phyloP scores from a whole-genome alignment of 192 early-diverging fungal species.

The Chytriomyces confervae region DNA sequence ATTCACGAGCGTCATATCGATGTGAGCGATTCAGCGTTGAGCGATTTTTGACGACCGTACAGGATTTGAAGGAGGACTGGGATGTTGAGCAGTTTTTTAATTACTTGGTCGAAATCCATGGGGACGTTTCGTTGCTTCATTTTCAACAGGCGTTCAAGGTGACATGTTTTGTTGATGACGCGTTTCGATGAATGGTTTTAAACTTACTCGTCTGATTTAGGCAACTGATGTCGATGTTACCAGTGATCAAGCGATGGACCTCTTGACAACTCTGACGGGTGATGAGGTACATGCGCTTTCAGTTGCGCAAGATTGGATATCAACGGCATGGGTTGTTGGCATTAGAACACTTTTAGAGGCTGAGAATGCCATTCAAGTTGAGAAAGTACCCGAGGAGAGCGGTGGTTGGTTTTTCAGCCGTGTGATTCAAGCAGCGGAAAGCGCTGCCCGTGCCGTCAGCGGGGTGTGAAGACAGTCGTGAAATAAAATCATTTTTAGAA shows the following conservation, averaged over 20 bases:
- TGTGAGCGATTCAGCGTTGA: constrained; percentile 13
- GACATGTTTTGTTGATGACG: neutral
- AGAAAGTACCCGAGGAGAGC: neutral
- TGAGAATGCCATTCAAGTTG: neutral
- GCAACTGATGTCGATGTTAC: constrained; percentile 22
- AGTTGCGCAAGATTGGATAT: constrained; percentile 24
- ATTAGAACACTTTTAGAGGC: neutral
- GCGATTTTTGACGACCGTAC: neutral
- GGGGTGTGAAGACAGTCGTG: too few relatives aligned
- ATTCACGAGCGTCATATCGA: neutral
- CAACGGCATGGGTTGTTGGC: constrained; percentile 12
- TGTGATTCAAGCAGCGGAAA: too few relatives aligned
- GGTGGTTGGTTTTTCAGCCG: constrained; percentile 17
- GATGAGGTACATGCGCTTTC: neutral
- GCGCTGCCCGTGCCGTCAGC: too few relatives aligned
- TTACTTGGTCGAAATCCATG: constrained; percentile 7
- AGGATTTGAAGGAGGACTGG: constrained; percentile 10
- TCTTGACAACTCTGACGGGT: constrained; percentile 2
- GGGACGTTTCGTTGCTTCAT: constrained; percentile 11
- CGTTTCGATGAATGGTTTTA: neutral
- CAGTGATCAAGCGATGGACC: neutral
- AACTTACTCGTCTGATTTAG: neutral
- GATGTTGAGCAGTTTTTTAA: neutral
- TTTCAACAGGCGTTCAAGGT: constrained; percentile 17
- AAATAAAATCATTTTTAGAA: too few relatives aligned